A percentile compares a stretch with the other conserved stretches of the same genome.
phyloP scores from a whole-genome alignment of 495 filamentous ascomycete genomes.

The Amniculicola lignicola region DNA sequence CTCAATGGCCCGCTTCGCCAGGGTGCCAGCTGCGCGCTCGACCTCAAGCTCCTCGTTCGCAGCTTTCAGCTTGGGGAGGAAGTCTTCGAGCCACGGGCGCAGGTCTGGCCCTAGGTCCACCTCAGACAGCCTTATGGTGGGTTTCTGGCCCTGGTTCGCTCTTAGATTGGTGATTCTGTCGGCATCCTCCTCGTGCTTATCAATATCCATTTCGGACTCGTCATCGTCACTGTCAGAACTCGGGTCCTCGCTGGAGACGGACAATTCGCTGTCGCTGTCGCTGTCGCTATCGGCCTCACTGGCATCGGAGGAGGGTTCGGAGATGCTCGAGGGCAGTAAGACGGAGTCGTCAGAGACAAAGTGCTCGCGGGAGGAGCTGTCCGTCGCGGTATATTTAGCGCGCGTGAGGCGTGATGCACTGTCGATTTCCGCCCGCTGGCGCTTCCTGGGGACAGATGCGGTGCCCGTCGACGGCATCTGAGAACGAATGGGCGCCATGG shows the following conservation, averaged over 20 bases:
- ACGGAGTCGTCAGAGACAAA: conserved; percentile 28
- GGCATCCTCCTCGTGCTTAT: conserved; percentile 23
- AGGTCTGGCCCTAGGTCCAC: conserved; percentile 17
- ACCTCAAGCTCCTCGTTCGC: conserved; percentile 33
- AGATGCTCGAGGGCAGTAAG: conserved; percentile 16
- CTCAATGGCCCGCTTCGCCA: conserved; percentile 24
- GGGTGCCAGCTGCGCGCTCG: conserved; percentile 14
- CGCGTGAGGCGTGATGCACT: conserved; percentile 5
- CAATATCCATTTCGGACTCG: conserved; percentile 3
- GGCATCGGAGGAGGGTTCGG: conserved; percentile 6
- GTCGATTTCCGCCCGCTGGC: too few species aligned
- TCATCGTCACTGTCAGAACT: conserved; percentile 19
- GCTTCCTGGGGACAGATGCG: neutral
- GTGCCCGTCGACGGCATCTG: neutral
- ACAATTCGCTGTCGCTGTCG: conserved; percentile 16
- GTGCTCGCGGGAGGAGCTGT: conserved; percentile 12
- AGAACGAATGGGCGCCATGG: neutral
- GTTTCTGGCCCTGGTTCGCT: conserved; percentile 23
- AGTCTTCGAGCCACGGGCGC: conserved; percentile 16
- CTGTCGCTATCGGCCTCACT: conserved; percentile 16
- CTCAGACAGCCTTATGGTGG: conserved; percentile 17
- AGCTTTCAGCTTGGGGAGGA: conserved; percentile 32
- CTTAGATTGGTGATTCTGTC: conserved; percentile 16
- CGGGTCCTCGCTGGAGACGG: conserved; percentile 24
- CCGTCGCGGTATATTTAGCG: neutral